These are phyloP conservation scores for Paraphoma sp. DNA, from an alignment of 2,329 filamentous ascomycete genomes.

Conservation along the genomic window DNA sequence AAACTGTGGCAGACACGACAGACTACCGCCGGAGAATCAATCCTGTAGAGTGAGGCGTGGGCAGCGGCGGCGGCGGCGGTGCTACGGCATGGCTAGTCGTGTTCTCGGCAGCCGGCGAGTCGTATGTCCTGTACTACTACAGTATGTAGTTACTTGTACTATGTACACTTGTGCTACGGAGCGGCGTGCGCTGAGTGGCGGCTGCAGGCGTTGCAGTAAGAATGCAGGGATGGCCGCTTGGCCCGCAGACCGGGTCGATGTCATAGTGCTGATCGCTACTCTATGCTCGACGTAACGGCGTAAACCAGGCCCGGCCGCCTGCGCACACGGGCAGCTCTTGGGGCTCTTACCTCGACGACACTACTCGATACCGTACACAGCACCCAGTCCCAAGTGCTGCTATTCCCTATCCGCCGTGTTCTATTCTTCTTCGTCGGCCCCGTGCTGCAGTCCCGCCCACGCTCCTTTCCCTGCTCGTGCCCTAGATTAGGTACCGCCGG, in stretches of 20 bases:
- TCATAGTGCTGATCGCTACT: slow-evolving; percentile 2
- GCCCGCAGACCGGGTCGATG: neutral
- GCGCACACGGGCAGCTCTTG: neutral
- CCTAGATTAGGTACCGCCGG: neutral
- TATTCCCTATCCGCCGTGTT: neutral
- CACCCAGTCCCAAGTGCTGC: neutral
- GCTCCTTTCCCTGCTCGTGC: neutral
- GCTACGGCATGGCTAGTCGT: neutral
- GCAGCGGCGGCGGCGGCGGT: neutral
- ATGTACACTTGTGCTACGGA: neutral
- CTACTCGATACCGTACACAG: neutral
- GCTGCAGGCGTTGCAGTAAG: neutral
- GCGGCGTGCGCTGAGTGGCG: neutral
- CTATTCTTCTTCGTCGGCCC: neutral
- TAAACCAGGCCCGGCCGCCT: neutral
- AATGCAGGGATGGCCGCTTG: slow-evolving; percentile 1
- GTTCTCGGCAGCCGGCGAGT: neutral
- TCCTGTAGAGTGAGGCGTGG: neutral
- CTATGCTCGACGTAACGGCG: neutral
- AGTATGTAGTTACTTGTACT: neutral
- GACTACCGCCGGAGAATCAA: no score
- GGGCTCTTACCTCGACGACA: neutral
- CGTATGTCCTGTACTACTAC: neutral
- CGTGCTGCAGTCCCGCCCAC: neutral
- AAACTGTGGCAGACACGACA: no score